Base-by-base conservation (phyloP, 768 basidiomycete species). In the Fistulinella prunicolor region DNA sequence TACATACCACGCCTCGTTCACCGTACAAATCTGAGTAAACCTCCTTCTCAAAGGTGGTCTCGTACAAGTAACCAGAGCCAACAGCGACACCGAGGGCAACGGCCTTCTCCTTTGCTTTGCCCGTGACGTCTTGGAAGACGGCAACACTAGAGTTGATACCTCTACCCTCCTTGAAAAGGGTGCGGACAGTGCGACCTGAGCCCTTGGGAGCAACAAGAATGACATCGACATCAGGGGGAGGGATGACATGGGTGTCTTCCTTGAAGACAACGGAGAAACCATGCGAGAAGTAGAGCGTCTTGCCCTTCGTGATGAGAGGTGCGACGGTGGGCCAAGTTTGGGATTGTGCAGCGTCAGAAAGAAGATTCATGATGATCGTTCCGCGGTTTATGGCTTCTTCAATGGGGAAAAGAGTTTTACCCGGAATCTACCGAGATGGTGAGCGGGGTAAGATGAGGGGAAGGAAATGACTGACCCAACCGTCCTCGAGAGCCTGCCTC, bases 271-370 rank as follows among this genome's bases (percentile, higher is more conserved):
- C 82, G 56, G 95, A 98, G 86, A 99, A 99, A 63, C 96, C 96
- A 70, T 99, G 96, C 6, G 95, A 93, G 79, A 99, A 99, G 85
- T 99, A 99, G 55, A 99, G 87, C n/a, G 96, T 99, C 81, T 99
- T 98, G 75, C 91, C 96, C 82, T 94, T 92, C 71, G 94, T 98
- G 77, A 98, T 94, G 64, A 97, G 83, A 46, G 96, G 95, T 37
- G 83, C 86, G 60, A 99, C 58, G 44, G 79, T 74, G 32, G 86
- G 76, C 96, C 96, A 99, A 24, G 94, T 97, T 70, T 88, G 82
- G 13, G 91, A 94, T 75, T 99, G 96, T n/a, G 95, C 96, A 41
- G 96, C 96, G 63, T 99, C 96, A 38, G 95, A 98, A 58, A 99
- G 84, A 45, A 99, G 79, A 81, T 99, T 98, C 96, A 99, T 99